phyloP scores from a whole-genome alignment of 1,139 yeast species.

The Suhomyces yuchorum region DNA sequence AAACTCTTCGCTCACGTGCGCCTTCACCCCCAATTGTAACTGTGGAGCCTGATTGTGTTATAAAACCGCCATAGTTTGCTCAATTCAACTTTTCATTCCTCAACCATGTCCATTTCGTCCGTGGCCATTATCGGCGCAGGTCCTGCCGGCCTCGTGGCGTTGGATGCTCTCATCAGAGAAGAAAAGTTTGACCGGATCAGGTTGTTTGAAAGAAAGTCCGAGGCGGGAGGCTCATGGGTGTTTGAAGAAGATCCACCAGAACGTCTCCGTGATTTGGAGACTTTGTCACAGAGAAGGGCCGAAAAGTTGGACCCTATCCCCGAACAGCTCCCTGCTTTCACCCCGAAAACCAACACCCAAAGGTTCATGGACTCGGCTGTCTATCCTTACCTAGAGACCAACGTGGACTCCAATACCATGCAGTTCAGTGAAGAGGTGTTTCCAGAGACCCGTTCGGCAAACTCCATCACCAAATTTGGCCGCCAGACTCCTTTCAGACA shows the following conservation, averaged over 20 bases:
- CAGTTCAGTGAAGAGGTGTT: slow-evolving; percentile 20
- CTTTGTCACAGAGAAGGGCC: slow-evolving; percentile 14
- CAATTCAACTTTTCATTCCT: background rate
- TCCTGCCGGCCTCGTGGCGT: slow-evolving; percentile 61
- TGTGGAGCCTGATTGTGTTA: background rate
- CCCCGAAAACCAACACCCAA: slow-evolving; percentile 18
- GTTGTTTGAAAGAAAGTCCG: slow-evolving; percentile 44
- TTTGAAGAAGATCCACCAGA: slow-evolving; percentile 24
- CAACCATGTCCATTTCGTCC: slow-evolving; percentile 20
- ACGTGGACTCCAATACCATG: slow-evolving; percentile 20
- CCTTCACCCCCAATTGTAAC: background rate
- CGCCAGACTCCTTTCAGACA: slow-evolving; percentile 19
- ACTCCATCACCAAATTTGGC: slow-evolving; percentile 22
- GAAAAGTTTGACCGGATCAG: slow-evolving; percentile 29
- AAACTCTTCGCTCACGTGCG: background rate
- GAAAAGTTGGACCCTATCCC: slow-evolving; percentile 16
- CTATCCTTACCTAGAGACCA: slow-evolving; percentile 19
- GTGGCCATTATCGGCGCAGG: slow-evolving; percentile 66
- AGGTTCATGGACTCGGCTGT: slow-evolving; percentile 26
- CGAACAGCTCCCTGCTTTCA: slow-evolving; percentile 15
- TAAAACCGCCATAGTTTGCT: background rate
- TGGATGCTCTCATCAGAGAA: slow-evolving; percentile 49
- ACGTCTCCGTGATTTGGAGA: slow-evolving; percentile 19
- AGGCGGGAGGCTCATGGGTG: slow-evolving; percentile 51
- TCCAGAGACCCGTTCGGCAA: slow-evolving; percentile 15